Evolutionary conservation across 306 rosid species (phyloP).

Genomic region (Gynostemma pentaphyllum): DNA sequence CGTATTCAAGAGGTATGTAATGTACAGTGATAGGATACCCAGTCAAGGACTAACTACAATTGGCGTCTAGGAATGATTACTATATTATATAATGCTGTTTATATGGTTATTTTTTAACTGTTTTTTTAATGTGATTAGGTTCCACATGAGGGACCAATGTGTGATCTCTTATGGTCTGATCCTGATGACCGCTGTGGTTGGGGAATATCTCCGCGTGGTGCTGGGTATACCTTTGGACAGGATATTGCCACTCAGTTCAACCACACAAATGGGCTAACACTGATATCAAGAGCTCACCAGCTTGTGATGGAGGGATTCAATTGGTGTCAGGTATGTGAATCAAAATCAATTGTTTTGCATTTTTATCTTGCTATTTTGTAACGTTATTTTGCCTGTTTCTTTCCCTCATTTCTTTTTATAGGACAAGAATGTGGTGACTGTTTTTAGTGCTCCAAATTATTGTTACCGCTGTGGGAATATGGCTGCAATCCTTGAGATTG

Average conservation of each 20-base stretch:
- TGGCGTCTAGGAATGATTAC: neutral
- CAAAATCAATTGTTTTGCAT: neutral
- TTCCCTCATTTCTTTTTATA: constrained; percentile 3
- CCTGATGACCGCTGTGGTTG: constrained; percentile 45
- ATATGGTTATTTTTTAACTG: neutral
- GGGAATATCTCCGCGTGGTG: constrained; percentile 51
- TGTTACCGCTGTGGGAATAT: constrained; percentile 45
- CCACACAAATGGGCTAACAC: constrained; percentile 42
- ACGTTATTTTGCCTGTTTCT: neutral
- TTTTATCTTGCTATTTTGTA: neutral
- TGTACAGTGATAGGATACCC: neutral
- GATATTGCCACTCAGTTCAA: constrained; percentile 41
- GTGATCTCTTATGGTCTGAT: constrained; percentile 47
- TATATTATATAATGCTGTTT: neutral
- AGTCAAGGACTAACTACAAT: neutral
- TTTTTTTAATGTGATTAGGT: constrained; percentile 13
- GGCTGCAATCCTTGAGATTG: constrained; percentile 50
- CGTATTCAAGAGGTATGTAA: constrained; percentile 82
- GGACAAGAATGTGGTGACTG: constrained; percentile 47
- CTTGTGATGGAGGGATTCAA: constrained; percentile 56
- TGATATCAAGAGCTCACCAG: constrained; percentile 50
- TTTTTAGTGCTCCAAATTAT: constrained; percentile 47
- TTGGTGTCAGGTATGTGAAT: constrained; percentile 40
- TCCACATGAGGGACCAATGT: constrained; percentile 52
- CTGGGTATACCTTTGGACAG: constrained; percentile 44